Conservation (phyloP, 2,329 filamentous ascomycete genomes). For the Grosmannia clavigera region DNA sequence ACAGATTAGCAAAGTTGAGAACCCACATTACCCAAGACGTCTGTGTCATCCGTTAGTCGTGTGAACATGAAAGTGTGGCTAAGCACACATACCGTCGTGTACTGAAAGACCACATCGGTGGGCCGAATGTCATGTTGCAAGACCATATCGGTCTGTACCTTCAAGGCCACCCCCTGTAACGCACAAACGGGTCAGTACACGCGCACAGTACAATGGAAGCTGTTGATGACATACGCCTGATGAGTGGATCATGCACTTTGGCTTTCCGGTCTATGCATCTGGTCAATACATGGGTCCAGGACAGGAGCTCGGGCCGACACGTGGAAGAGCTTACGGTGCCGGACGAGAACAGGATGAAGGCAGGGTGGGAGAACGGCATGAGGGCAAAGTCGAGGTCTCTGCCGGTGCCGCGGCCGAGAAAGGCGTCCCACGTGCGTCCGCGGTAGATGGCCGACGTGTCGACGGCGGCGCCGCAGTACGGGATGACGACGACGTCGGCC, state of each 20-base stretch:
- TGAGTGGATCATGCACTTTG: constrained; percentile 7
- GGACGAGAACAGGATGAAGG: constrained; percentile 5
- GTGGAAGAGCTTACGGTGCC: constrained; percentile 1
- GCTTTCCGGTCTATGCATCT: constrained; percentile 1
- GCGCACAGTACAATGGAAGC: background rate
- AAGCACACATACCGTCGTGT: constrained; percentile 6
- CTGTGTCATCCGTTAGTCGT: background rate
- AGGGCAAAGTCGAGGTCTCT: background rate
- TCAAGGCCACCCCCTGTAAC: constrained; percentile 2
- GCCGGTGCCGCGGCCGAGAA: background rate
- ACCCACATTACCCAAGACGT: constrained; percentile 11
- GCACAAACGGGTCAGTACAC: background rate
- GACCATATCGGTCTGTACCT: constrained; percentile 8
- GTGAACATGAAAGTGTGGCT: background rate
- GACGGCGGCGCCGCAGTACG: background rate
- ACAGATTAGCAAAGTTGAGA: constrained; percentile 7
- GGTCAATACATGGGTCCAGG: too few relatives aligned
- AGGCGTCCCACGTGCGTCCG: background rate
- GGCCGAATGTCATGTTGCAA: constrained; percentile 6
- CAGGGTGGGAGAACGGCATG: constrained; percentile 5
- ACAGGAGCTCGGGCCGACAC: too few relatives aligned
- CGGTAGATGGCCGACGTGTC: background rate
- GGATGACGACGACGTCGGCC: constrained; percentile 3
- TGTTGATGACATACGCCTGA: background rate
- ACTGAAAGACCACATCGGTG: constrained; percentile 6